Evolutionary conservation across 768 basidiomycete genomes (phyloP).

Genomic region (Phylloporus arenicola): DNA sequence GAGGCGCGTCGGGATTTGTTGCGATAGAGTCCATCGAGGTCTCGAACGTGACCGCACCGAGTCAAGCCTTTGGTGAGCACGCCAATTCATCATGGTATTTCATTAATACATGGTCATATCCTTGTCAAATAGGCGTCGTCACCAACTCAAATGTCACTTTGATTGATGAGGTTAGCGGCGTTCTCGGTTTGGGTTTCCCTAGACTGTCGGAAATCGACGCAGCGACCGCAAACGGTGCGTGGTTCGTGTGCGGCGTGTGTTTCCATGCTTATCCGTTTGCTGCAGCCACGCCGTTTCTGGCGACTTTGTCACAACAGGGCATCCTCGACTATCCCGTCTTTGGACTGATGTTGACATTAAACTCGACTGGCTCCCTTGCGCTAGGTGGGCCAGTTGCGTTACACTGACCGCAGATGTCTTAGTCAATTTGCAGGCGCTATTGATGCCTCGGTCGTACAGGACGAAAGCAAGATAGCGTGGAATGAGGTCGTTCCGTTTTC

Average conservation of each 20-base stretch:
- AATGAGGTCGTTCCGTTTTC: conserved; percentile 70
- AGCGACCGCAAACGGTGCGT: conserved; percentile 44
- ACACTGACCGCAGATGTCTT: not conserved
- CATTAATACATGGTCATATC: conserved; percentile 2
- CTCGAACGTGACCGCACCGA: conserved; percentile 52
- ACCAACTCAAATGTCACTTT: conserved; percentile 59
- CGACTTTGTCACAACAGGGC: conserved; percentile 56
- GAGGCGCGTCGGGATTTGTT: conserved; percentile 67
- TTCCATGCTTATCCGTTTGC: not conserved
- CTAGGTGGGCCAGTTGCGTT: conserved; percentile 40
- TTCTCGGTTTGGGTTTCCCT: conserved; percentile 73
- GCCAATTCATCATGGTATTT: not conserved
- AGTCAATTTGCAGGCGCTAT: conserved; percentile 56
- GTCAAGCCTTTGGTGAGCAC: conserved; percentile 64
- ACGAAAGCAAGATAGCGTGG: conserved; percentile 61
- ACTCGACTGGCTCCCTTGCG: conserved; percentile 56
- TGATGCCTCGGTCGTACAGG: conserved; percentile 61
- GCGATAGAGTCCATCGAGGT: conserved; percentile 59
- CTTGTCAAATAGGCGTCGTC: conserved; percentile 45
- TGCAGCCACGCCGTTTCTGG: conserved; percentile 64
- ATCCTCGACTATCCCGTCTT: conserved; percentile 70
- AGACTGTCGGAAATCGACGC: conserved; percentile 58
- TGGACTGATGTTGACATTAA: conserved; percentile 59
- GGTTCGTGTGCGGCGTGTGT: conserved; percentile 8
- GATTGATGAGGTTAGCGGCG: conserved; percentile 59